These are phyloP conservation scores for Tetraselmis striata DNA, from an alignment of 139 green algal genomes.

Conservation along the genomic window DNA sequence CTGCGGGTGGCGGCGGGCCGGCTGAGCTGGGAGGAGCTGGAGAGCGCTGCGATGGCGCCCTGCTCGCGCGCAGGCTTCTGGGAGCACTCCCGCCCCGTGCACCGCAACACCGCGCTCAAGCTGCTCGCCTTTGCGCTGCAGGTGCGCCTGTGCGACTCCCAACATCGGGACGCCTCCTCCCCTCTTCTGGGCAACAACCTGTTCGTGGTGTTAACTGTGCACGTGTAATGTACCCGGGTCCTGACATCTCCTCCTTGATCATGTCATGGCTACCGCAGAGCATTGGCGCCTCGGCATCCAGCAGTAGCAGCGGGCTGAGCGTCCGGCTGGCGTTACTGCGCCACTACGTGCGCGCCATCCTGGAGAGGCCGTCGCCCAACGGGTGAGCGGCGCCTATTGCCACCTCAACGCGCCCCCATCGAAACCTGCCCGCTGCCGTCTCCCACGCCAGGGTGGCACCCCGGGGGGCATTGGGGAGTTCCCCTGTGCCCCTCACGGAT, in stretches of 20 bases:
- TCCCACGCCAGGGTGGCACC: too few species aligned
- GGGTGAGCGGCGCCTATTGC: not conserved
- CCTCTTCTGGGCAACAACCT: too few species aligned
- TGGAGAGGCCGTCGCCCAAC: not conserved
- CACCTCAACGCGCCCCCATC: too few species aligned
- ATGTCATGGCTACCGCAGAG: too few species aligned
- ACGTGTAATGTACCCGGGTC: too few species aligned
- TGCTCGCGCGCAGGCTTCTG: not conserved
- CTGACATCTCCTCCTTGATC: too few species aligned
- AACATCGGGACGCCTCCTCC: too few species aligned
- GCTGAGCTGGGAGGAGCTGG: not conserved
- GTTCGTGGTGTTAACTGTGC: too few species aligned
- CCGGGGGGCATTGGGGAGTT: too few species aligned
- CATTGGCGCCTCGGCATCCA: too few species aligned
- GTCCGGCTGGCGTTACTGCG: not conserved
- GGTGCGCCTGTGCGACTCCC: not conserved
- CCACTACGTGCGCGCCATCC: not conserved
- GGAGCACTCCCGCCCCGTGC: not conserved
- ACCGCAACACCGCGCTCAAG: not conserved
- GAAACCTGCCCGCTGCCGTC: too few species aligned
- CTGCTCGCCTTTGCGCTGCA: not conserved
- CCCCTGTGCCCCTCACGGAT: too few species aligned
- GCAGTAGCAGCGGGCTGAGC: not conserved
- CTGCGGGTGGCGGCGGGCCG: not conserved
- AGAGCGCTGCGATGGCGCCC: not conserved